A percentile compares a stretch with the other conserved stretches of the same genome.
These are phyloP conservation scores for Inga leiocalycina DNA, from an alignment of 306 rosid genomes.

Conservation along the genomic window DNA sequence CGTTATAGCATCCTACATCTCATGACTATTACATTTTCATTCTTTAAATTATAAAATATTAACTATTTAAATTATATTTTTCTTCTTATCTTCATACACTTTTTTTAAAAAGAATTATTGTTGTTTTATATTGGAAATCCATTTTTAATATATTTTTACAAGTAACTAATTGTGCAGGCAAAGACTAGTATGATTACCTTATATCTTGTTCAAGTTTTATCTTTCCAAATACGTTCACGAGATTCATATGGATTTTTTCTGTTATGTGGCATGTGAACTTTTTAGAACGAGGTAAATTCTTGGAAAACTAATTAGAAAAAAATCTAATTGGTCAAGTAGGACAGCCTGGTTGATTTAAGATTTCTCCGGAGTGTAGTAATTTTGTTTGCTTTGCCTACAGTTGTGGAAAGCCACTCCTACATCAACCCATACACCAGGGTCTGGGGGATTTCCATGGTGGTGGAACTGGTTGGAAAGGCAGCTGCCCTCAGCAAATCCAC, in stretches of 20 bases:
- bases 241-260: neutral
- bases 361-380: neutral
- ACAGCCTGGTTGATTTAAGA: neutral
- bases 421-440: constrained; percentile 58
- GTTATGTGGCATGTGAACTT: neutral
- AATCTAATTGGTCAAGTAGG: neutral
- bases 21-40: neutral
- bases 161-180: neutral
- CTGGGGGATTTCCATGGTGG: constrained; percentile 93
- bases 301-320: neutral
- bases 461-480: constrained; percentile 99
- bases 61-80: too few relatives aligned
- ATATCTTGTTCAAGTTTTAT: neutral
- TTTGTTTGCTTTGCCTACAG: constrained; percentile 47
- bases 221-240: neutral
- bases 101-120: too few relatives aligned
- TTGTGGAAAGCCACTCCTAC: constrained; percentile 83
- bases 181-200: neutral
- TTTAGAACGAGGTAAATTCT: neutral
- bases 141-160: too few relatives aligned
- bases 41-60: too few relatives aligned
- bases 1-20: neutral
- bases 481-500: constrained; percentile 53
- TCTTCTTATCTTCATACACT: neutral
- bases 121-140: neutral